Evolutionary conservation across 345 rosid species (phyloP), one percentile per base, ranked within the genome.

Genomic region (Brassica carinata): DNA sequence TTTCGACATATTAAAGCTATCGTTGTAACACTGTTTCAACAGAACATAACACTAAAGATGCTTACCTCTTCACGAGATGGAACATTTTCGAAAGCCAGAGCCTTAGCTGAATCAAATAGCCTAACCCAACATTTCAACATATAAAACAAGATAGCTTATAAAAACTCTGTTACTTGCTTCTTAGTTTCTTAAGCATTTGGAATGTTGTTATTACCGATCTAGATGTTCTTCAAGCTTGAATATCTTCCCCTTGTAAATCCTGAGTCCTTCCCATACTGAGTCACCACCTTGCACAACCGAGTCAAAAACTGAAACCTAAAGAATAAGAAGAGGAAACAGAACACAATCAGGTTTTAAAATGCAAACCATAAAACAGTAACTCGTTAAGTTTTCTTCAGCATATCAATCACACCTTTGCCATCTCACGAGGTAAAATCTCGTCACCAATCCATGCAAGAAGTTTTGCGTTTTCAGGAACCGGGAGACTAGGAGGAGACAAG

Each of bases 211-310:
- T 71, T 69, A 94, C 98, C 97, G 80, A 40, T 94, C 97, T 27
- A 92, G 75, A 86, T 91, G 97, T 71, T 90, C 97, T 65, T 94
- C 97, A 75, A 94, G 97, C 87, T 91, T 92, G 85, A 91, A 92
- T 65, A 92, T 62, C 84, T 87, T 92, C 79, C 95, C 87, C 34
- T 73, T 82, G 76, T 92, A 91, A 74, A 92, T 72, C 67, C 97
- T 79, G 71, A 94, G 95, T 64, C 98, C 98, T 88, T 94, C 97
- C 98, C 98, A 94, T 63, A 87, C 97, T 14, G 89, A 92, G 77
- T 92, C 95, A 79, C 98, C 97, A 9, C 98, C 97, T 92, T 92
- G 97, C 71, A 94, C 94, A 72, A 91, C 84, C 40, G 97, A 94
- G 84, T 94, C 97, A 82, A 94, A 92, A 13, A 91, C 95, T 58